Evolutionary conservation across 78 protist species (phyloP).

Genomic region (Trichosphaerium sp.): DNA sequence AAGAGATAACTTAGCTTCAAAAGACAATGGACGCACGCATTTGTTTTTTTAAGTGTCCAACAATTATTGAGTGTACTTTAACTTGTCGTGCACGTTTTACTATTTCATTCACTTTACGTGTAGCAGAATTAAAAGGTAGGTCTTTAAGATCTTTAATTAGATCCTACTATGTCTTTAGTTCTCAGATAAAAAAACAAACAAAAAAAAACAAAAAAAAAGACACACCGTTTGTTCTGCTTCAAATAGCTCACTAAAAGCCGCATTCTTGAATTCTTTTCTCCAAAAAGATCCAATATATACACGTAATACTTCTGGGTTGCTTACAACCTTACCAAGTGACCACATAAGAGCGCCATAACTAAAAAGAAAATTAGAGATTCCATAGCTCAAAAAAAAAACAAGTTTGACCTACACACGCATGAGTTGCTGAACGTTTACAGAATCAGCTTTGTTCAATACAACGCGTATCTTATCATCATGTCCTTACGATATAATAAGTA

Average conservation of each 20-base stretch:
- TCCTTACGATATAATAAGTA: too few species aligned
- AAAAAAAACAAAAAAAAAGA: not conserved
- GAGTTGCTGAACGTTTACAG: conserved; percentile 60
- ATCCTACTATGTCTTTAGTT: too few species aligned
- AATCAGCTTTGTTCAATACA: conserved; percentile 82
- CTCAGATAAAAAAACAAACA: conserved; percentile 2
- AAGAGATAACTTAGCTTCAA: too few species aligned
- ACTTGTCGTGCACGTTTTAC: conserved; percentile 68
- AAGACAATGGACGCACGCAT: too few species aligned
- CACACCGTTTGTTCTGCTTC: conserved; percentile 26
- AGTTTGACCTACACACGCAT: conserved; percentile 79
- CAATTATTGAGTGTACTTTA: conserved; percentile 53
- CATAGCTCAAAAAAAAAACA: not conserved
- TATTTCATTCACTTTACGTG: conserved; percentile 64
- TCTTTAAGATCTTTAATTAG: conserved; percentile 35
- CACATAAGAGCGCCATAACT: conserved; percentile 84
- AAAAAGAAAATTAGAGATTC: not conserved
- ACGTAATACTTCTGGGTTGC: conserved; percentile 68
- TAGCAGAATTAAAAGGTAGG: conserved; percentile 40
- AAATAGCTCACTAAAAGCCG: conserved; percentile 34
- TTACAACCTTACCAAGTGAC: conserved; percentile 58
- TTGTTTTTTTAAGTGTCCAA: conserved; percentile 15
- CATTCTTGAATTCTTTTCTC: conserved; percentile 50
- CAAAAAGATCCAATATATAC: conserved; percentile 84
- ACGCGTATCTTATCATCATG: conserved; percentile 79